Percentiles rank a stretch among this genome's conserved stretches.
Evolutionary conservation across 495 filamentous ascomycete species (phyloP).

Genomic region (Parathielavia appendiculata): DNA sequence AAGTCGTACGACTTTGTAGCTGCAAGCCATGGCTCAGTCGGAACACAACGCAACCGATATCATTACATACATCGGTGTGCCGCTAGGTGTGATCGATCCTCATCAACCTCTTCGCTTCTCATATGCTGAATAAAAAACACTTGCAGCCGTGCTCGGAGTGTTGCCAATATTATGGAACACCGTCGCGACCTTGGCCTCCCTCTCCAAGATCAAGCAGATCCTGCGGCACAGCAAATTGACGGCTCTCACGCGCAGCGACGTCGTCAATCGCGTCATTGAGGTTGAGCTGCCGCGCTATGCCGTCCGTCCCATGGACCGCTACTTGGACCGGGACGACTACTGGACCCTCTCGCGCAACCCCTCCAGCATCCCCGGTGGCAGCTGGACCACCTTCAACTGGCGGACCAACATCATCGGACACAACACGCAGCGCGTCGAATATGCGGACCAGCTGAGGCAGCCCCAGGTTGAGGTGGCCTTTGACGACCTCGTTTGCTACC

Average conservation of each 20-base stretch:
- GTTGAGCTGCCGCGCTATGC: slow-evolving; percentile 60
- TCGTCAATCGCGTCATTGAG: slow-evolving; percentile 61
- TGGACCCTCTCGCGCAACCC: slow-evolving; percentile 48
- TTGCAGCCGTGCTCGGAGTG: slow-evolving; percentile 56
- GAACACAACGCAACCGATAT: slow-evolving; percentile 34
- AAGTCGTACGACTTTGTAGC: neutral
- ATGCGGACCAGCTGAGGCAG: slow-evolving; percentile 58
- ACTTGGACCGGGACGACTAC: slow-evolving; percentile 47
- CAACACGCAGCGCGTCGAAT: slow-evolving; percentile 57
- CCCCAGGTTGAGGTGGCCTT: slow-evolving; percentile 63
- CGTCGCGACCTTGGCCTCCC: slow-evolving; percentile 45
- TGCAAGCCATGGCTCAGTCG: slow-evolving; percentile 10
- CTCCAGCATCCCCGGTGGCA: slow-evolving; percentile 52
- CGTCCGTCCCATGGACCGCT: slow-evolving; percentile 54
- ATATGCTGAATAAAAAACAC: neutral
- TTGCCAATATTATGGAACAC: slow-evolving; percentile 62
- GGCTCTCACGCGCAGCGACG: slow-evolving; percentile 55
- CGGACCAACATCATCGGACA: slow-evolving; percentile 53
- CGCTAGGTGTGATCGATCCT: slow-evolving; percentile 21
- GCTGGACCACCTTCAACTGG: slow-evolving; percentile 63
- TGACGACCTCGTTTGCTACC: slow-evolving; percentile 54
- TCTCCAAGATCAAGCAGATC: slow-evolving; percentile 53
- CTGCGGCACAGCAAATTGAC: slow-evolving; percentile 49
- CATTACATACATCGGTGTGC: slow-evolving; percentile 55
- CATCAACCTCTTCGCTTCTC: neutral